Conservation (phyloP, 768 basidiomycete genomes). For the Lentinula guzmanii region DNA sequence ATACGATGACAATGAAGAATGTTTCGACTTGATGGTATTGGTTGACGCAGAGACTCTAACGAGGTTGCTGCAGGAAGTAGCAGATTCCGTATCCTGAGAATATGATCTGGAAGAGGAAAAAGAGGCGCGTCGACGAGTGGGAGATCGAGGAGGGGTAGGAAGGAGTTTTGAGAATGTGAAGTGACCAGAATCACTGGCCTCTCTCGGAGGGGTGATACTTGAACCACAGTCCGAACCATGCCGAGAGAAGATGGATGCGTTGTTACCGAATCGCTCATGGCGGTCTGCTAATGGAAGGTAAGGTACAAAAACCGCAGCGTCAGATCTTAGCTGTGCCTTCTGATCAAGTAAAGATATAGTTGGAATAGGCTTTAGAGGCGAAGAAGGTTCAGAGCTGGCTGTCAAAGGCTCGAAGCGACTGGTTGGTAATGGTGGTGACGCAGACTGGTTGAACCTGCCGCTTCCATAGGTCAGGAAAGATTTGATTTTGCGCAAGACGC, state of each 20-base stretch:
- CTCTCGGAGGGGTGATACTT: background rate
- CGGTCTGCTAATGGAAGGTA: slow-evolving; percentile 2
- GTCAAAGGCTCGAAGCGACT: background rate
- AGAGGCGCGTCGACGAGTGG: background rate
- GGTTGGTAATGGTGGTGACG: background rate
- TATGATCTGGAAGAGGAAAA: background rate
- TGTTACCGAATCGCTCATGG: background rate
- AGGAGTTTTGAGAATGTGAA: background rate
- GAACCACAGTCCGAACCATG: slow-evolving; percentile 4
- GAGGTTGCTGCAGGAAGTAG: background rate
- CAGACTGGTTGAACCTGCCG: background rate
- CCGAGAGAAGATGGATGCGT: slow-evolving; percentile 1
- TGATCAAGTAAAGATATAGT: background rate
- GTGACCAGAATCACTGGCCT: background rate
- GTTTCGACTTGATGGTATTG: background rate
- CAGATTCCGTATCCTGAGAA: background rate
- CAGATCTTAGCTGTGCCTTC: background rate
- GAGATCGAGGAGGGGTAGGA: background rate
- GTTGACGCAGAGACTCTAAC: background rate
- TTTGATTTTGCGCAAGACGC: slow-evolving; percentile 6
- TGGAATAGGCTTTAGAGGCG: slow-evolving; percentile 2
- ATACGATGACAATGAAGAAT: background rate
- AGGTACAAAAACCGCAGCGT: background rate
- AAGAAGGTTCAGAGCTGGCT: background rate
- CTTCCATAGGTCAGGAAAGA: background rate